Evolutionary conservation across 179 eudicot genomes (phyloP).

Genomic region (Camellia oleifera): DNA sequence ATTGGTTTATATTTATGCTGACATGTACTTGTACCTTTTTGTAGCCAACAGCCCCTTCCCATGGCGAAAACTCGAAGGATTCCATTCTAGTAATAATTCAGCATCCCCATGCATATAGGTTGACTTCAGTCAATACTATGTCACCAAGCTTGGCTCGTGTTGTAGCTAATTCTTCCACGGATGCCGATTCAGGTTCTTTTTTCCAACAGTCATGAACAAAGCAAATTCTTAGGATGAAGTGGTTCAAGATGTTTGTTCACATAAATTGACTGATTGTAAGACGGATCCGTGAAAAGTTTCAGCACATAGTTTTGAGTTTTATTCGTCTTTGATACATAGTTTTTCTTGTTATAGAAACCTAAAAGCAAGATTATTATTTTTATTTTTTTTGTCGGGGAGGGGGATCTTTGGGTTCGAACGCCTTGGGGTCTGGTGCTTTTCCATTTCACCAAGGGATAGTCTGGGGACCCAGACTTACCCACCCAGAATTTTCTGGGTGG

Average conservation of each 20-base stretch:
- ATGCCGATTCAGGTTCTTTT: not conserved
- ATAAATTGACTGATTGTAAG: not conserved
- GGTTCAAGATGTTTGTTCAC: not conserved
- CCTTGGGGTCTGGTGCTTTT: too few relatives aligned
- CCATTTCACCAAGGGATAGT: too few relatives aligned
- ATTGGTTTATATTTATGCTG: slow-evolving; percentile 10
- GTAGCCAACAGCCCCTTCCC: slow-evolving; percentile 58
- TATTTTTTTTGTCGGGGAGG: too few relatives aligned
- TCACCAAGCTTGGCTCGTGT: slow-evolving; percentile 17
- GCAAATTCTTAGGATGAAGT: not conserved
- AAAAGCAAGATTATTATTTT: too few relatives aligned
- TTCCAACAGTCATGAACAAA: not conserved
- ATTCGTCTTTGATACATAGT: not conserved
- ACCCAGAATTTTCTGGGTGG: too few relatives aligned
- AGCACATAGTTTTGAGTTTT: not conserved
- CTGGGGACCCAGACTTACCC: too few relatives aligned
- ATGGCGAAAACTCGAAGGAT: slow-evolving; percentile 39
- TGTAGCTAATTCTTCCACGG: slow-evolving; percentile 9
- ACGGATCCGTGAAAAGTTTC: not conserved
- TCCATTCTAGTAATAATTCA: slow-evolving; percentile 67
- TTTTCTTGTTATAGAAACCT: not conserved
- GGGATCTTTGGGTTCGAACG: too few relatives aligned
- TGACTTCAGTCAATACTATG: slow-evolving; percentile 4
- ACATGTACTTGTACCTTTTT: slow-evolving; percentile 11
- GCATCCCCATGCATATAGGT: slow-evolving; percentile 50